A percentile compares a stretch with the other conserved stretches of the same genome.
These are phyloP conservation scores for Pezizomycotina sp. DNA, from an alignment of 2,329 filamentous ascomycete species.

Conservation along the genomic window DNA sequence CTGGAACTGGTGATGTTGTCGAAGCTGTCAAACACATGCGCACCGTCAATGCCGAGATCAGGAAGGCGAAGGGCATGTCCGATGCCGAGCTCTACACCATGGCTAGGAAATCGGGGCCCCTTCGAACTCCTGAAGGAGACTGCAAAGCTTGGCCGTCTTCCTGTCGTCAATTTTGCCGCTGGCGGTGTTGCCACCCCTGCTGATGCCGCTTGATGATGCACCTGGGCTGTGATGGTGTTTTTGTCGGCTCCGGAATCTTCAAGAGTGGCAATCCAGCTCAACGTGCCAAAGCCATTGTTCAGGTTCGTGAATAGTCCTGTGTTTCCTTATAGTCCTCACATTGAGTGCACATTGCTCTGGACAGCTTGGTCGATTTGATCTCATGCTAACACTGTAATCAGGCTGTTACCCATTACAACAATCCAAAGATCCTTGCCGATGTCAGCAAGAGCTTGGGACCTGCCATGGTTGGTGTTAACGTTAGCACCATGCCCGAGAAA, in stretches of 20 bases:
- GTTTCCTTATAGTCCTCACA: neutral
- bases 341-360: neutral
- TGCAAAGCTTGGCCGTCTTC: slow-evolving; percentile 69
- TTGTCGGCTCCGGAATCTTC: slow-evolving; percentile 94
- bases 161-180: slow-evolving; percentile 94
- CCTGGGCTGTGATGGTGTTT: slow-evolving; percentile 91
- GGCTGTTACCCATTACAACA: slow-evolving; percentile 78
- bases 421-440: slow-evolving; percentile 70
- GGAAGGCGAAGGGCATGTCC: slow-evolving; percentile 45
- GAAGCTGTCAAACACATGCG: slow-evolving; percentile 95
- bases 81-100: slow-evolving; percentile 62
- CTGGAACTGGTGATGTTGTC: slow-evolving; percentile 89
- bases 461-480: slow-evolving; percentile 94
- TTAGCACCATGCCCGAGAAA: slow-evolving; percentile 54
- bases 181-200: slow-evolving; percentile 99
- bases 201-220: slow-evolving; percentile 99
- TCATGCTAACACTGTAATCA: slow-evolving; percentile 4
- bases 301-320: slow-evolving; percentile 27
- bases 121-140: slow-evolving; percentile 69
- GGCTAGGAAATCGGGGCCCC: slow-evolving; percentile 64
- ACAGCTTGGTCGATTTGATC: neutral
- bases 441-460: slow-evolving; percentile 81
- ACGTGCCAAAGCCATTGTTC: slow-evolving; percentile 84
- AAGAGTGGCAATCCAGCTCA: slow-evolving; percentile 83
- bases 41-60: slow-evolving; percentile 69